Evolutionary conservation across 768 basidiomycete species (phyloP).

Genomic region (Rhizopogon rudus): DNA sequence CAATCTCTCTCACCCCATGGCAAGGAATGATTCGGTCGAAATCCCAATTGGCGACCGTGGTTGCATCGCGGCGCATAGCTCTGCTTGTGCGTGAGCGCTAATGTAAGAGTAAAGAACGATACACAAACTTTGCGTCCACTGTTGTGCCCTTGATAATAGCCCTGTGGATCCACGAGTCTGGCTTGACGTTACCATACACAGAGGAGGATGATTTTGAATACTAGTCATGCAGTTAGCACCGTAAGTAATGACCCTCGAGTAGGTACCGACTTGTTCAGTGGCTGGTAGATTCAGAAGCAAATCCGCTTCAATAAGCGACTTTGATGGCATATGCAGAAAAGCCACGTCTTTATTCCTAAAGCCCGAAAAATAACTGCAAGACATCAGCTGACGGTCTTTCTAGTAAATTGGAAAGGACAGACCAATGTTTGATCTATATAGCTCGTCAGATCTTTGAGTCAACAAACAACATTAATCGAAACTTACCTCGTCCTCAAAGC

Average conservation of each 20-base stretch:
- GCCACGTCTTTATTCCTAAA: constrained; percentile 78
- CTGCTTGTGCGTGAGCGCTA: constrained; percentile 17
- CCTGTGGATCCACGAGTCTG: constrained; percentile 26
- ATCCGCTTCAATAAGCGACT: constrained; percentile 76
- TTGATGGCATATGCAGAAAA: constrained; percentile 69
- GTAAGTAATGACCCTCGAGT: neutral
- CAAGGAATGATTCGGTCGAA: constrained; percentile 74
- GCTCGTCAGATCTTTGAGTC: neutral
- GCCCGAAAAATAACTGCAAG: constrained; percentile 60
- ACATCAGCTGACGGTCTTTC: neutral
- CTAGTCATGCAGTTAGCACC: constrained; percentile 12
- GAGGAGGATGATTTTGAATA: constrained; percentile 33
- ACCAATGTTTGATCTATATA: constrained; percentile 50
- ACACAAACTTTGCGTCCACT: constrained; percentile 24
- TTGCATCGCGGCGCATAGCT: constrained; percentile 58
- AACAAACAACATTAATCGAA: neutral
- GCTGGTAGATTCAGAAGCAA: constrained; percentile 78
- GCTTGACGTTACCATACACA: constrained; percentile 22
- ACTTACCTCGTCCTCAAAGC: constrained; percentile 68
- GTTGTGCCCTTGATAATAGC: constrained; percentile 14
- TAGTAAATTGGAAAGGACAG: constrained; percentile 1
- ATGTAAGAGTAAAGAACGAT: neutral
- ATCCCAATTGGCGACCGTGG: constrained; percentile 66
- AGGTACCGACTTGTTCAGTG: constrained; percentile 58
- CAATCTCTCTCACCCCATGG: constrained; percentile 41